phyloP scores from a whole-genome alignment of 1,284 basidiomycete species.

The Pisolithus thermaeus region DNA sequence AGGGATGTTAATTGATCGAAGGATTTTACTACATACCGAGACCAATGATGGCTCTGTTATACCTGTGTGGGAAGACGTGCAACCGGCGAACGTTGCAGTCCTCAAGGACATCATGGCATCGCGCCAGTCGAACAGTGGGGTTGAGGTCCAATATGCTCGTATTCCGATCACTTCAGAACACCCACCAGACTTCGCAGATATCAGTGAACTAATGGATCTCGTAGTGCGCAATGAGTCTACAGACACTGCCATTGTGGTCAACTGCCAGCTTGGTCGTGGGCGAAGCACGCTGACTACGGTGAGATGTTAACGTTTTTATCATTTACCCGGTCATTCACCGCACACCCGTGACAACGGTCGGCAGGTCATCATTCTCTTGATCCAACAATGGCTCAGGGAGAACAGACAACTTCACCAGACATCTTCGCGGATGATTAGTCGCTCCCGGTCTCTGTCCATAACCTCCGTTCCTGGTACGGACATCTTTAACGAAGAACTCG shows the following conservation, averaged over 20 bases:
- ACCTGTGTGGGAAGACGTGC: conserved; percentile 93
- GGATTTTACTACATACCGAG: conserved; percentile 88
- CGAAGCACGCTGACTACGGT: conserved; percentile 87
- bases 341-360: neutral
- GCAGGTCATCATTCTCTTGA: conserved; percentile 79
- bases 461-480: conserved; percentile 30
- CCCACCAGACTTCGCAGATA: conserved; percentile 64
- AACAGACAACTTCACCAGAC: conserved; percentile 33
- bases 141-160: conserved; percentile 75
- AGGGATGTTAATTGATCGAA: neutral
- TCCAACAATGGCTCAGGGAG: conserved; percentile 78
- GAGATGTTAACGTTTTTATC: conserved; percentile 19
- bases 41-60: conserved; percentile 84
- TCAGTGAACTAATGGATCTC: conserved; percentile 76
- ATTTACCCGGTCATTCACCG: conserved; percentile 7
- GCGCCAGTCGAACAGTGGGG: conserved; percentile 37
- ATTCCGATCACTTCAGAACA: conserved; percentile 89
- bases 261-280: conserved; percentile 96
- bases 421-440: conserved; percentile 26
- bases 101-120: conserved; percentile 88
- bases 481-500: conserved; percentile 15
- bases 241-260: conserved; percentile 84
- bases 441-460: conserved; percentile 35
- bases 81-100: conserved; percentile 72
- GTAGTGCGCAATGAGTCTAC: conserved; percentile 72